phyloP scores from a whole-genome alignment of 805 yeast species.

The Cyberlindnera amylophila region DNA sequence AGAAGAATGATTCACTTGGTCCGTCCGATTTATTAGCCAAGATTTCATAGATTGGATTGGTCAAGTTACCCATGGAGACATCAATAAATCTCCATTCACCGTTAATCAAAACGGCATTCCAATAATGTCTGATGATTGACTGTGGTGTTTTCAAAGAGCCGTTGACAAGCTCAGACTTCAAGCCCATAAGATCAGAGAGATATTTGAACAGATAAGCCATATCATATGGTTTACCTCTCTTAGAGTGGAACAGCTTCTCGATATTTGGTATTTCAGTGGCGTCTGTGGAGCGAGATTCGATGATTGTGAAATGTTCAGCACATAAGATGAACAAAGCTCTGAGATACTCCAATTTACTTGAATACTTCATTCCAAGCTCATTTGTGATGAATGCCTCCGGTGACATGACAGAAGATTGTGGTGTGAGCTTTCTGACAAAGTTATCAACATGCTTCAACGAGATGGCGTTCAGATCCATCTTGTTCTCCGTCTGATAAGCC shows the following conservation, averaged over 20 bases:
- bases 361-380: constrained; percentile 49
- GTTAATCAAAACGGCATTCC: constrained; percentile 78
- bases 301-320: constrained; percentile 52
- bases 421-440: constrained; percentile 33
- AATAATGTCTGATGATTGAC: constrained; percentile 72
- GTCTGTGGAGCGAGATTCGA: constrained; percentile 21
- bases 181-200: constrained; percentile 64
- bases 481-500: constrained; percentile 29
- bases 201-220: constrained; percentile 72
- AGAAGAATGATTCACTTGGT: constrained; percentile 53
- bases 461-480: constrained; percentile 29
- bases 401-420: constrained; percentile 38
- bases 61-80: constrained; percentile 56
- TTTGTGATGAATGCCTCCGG: constrained; percentile 53
- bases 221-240: constrained; percentile 64
- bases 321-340: constrained; percentile 64
- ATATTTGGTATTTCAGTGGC: constrained; percentile 26
- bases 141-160: constrained; percentile 85
- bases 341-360: constrained; percentile 52
- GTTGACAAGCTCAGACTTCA: constrained; percentile 70
- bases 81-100: constrained; percentile 82
- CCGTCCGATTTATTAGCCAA: constrained; percentile 30
- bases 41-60: constrained; percentile 48
- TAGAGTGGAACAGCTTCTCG: constrained; percentile 39
- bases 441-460: constrained; percentile 41